Evolutionary conservation across 2,329 filamentous ascomycete species (phyloP), one percentile per base, ranked within the genome.

Genomic region (Botrytis fabae): DNA sequence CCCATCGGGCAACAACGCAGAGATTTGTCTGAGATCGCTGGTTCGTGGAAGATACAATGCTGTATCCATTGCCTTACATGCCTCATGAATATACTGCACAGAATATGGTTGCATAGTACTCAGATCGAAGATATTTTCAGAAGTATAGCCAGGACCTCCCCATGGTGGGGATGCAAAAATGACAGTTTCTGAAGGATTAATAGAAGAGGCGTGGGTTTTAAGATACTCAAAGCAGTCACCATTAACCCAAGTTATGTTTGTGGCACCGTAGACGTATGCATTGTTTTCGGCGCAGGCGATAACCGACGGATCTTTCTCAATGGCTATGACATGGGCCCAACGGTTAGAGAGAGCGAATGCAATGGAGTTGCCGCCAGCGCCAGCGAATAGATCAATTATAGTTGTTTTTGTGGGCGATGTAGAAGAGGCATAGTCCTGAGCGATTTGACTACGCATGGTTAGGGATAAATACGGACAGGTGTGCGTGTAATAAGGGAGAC

Each of bases 231-330:
- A 97, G 80, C 92, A 96, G 83, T 98, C 95, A 6, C 92, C 95
- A 71, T 92, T 86, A 54, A 98, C 87, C 92, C 94, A 99, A 71
- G 90, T 92, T 78, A 99, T 95, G 66, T 91, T 88, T 4, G 85
- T 84, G 0, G 97, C 92, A 5, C 92, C 95, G 80, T 98, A 97
- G 63, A 98, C 85, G 71, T 89, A 86, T 12, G 96, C 94, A 81
- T 99, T 99, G 81, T 97, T 91, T 83, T 97, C 95, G 40, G 94
- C 96, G 82, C 97, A 99, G 63, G 91, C 91, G 10, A 99, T 87
- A 0, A 93, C 93, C 16, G 90, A 88, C 5, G 90, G 85, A 79
- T 98, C 91, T 78, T 91, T 92, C 83, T 99, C 96, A 77, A 99
- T 92, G 60, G 93, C 94, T 80, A 98, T 94, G 76, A 99, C 89